Percentiles rank a stretch among this genome's conserved stretches.
phyloP scores from a whole-genome alignment of 208 protist genomes.

The Plasmodiophora brassicae region DNA sequence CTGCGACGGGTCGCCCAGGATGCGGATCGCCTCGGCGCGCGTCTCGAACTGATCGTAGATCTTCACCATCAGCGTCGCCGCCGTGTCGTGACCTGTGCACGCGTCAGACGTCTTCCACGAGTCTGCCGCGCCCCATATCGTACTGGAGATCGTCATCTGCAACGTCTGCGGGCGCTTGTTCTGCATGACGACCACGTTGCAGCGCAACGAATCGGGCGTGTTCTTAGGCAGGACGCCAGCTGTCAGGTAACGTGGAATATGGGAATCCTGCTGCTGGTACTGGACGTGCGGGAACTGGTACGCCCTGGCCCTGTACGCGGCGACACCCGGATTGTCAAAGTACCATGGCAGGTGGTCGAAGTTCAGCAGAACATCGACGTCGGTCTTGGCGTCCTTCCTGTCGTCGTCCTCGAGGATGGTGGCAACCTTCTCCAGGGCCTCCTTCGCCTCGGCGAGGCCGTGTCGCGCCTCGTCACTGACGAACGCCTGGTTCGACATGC shows the following conservation, averaged over 20 bases:
- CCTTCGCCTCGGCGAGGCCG: not conserved
- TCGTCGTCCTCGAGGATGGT: slow-evolving; percentile 12
- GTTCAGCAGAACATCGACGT: not conserved
- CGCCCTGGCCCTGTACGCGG: not conserved
- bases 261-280: not conserved
- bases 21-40: not conserved
- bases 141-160: not conserved
- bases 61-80: not conserved
- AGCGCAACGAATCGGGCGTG: not conserved
- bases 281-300: not conserved
- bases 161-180: not conserved
- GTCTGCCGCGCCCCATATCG: not conserved
- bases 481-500: slow-evolving; percentile 12
- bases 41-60: slow-evolving; percentile 9
- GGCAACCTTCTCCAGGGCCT: not conserved
- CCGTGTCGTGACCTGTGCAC: not conserved
- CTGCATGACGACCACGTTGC: not conserved
- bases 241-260: slow-evolving; percentile 9
- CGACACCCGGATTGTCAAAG: not conserved
- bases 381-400: slow-evolving; percentile 11
- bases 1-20: not conserved
- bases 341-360: not conserved
- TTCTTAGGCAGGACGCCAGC: not conserved
- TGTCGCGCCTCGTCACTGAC: slow-evolving; percentile 7
- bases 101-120: not conserved